Evolutionary conservation across 2,329 filamentous ascomycete species (phyloP).

Genomic region (Aspergillus tubingensis): DNA sequence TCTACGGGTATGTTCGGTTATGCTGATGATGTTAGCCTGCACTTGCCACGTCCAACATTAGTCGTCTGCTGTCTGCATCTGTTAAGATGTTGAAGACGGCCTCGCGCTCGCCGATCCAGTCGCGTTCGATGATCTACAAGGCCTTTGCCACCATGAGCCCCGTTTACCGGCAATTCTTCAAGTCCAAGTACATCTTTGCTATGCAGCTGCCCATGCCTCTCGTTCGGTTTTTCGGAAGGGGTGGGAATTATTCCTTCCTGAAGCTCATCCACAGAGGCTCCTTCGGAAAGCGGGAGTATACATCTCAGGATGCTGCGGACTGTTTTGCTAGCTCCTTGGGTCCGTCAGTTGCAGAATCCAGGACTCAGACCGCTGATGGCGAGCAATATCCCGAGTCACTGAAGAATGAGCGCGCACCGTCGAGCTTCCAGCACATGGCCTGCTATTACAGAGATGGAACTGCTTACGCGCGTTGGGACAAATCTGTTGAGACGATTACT

Average conservation of each 20-base stretch:
- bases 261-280: conserved; percentile 43
- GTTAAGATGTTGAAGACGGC: conserved; percentile 55
- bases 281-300: conserved; percentile 38
- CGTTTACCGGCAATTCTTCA: conserved; percentile 49
- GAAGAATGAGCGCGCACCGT: conserved; percentile 38
- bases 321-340: conserved; percentile 55
- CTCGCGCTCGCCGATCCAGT: conserved; percentile 45
- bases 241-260: conserved; percentile 55
- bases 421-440: conserved; percentile 55
- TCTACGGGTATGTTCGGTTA: background rate
- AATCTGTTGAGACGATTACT: conserved; percentile 53
- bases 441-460: conserved; percentile 58
- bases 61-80: conserved; percentile 44
- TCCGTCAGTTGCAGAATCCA: conserved; percentile 50
- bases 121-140: conserved; percentile 48
- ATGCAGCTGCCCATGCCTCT: conserved; percentile 54
- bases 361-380: conserved; percentile 31
- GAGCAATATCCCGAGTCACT: conserved; percentile 48
- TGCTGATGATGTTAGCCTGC: conserved; percentile 36
- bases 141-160: conserved; percentile 49
- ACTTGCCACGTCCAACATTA: conserved; percentile 46
- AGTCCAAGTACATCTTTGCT: conserved; percentile 58
- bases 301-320: conserved; percentile 43
- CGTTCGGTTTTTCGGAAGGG: conserved; percentile 46
- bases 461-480: conserved; percentile 50